phyloP scores from a whole-genome alignment of 164 flowering plant species.

The Piper betle region DNA sequence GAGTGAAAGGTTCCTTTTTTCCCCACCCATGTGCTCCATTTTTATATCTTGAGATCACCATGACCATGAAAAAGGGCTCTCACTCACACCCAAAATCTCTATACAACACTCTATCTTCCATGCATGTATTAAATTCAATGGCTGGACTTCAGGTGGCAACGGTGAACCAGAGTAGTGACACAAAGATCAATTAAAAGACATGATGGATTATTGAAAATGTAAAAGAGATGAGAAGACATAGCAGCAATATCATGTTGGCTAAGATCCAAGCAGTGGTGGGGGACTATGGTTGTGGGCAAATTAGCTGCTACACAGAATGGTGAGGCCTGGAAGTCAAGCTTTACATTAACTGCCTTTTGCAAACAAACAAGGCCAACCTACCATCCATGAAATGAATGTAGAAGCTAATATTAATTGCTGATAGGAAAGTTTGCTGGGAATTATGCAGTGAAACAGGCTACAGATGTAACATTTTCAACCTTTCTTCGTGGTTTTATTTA shows the following conservation, averaged over 20 bases:
- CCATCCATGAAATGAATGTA: background rate
- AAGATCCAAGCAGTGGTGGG: background rate
- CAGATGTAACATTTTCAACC: too few species aligned
- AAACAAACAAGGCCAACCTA: background rate
- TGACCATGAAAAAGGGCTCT: too few species aligned
- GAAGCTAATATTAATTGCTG: background rate
- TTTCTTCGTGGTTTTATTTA: background rate
- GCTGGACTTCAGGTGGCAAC: too few species aligned
- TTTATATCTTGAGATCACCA: background rate
- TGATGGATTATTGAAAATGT: too few species aligned
- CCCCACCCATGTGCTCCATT: background rate
- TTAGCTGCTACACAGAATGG: background rate
- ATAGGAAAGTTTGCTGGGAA: background rate
- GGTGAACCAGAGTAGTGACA: too few species aligned
- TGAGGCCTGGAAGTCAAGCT: background rate
- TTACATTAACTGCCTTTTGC: background rate
- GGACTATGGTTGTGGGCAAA: background rate
- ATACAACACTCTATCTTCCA: too few species aligned
- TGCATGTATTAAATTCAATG: too few species aligned
- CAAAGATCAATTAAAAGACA: too few species aligned
- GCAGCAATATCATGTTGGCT: background rate
- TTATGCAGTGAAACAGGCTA: background rate
- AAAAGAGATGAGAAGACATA: too few species aligned
- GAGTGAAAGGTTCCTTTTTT: background rate
- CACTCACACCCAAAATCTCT: too few species aligned